These are phyloP conservation scores for Chlamydomonas sp. DNA, from an alignment of 139 green algal genomes.

Conservation along the genomic window DNA sequence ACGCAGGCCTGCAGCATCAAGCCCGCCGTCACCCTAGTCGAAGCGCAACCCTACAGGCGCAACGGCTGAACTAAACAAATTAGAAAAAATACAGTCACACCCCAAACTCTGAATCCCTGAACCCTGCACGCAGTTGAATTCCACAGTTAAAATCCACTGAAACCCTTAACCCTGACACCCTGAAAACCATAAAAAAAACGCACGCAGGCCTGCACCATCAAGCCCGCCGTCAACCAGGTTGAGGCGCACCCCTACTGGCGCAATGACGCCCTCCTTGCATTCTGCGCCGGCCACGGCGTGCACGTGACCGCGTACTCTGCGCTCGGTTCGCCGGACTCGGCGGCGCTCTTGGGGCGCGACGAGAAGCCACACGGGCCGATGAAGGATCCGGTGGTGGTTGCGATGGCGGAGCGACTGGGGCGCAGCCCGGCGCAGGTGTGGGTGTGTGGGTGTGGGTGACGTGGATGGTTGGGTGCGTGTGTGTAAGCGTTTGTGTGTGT, in stretches of 20 bases:
- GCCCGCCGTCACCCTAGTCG: constrained; percentile 49
- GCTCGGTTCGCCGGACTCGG: constrained; percentile 74
- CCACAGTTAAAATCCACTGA: too few relatives aligned
- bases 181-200: too few relatives aligned
- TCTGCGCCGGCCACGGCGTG: constrained; percentile 48
- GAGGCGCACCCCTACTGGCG: constrained; percentile 87
- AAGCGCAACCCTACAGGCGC: too few relatives aligned
- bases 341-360: constrained; percentile 51
- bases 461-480: too few relatives aligned
- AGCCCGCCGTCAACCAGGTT: constrained; percentile 48
- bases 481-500: too few relatives aligned
- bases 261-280: constrained; percentile 68
- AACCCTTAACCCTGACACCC: too few relatives aligned
- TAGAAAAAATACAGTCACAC: too few relatives aligned
- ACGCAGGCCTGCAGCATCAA: constrained; percentile 52
- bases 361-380: constrained; percentile 46
- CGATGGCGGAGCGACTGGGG: constrained; percentile 43
- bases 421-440: constrained; percentile 56
- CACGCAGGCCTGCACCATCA: constrained; percentile 49
- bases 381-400: constrained; percentile 52
- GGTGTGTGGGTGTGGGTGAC: neutral
- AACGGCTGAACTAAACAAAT: too few relatives aligned
- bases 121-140: too few relatives aligned
- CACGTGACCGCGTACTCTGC: constrained; percentile 88
- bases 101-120: too few relatives aligned